Evolutionary conservation across 495 filamentous ascomycete genomes (phyloP).

Genomic region (Aspergillus saccharolyticus): DNA sequence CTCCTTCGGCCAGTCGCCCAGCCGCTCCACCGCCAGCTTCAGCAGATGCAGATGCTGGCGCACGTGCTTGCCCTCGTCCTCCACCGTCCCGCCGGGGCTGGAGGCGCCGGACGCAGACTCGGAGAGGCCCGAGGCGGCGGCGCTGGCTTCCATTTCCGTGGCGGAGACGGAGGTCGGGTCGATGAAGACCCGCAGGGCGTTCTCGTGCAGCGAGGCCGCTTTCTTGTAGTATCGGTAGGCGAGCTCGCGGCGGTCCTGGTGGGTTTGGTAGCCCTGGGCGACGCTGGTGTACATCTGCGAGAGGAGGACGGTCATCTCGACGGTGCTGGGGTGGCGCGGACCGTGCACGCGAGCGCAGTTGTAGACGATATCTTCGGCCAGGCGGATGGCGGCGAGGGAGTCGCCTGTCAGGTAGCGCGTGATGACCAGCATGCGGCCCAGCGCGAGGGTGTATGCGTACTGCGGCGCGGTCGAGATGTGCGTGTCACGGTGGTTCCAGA

Average conservation of each 20-base stretch:
- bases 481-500: slow-evolving; percentile 33
- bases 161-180: slow-evolving; percentile 24
- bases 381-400: slow-evolving; percentile 26
- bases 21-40: slow-evolving; percentile 35
- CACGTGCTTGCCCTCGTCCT: slow-evolving; percentile 27
- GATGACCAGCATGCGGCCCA: slow-evolving; percentile 35
- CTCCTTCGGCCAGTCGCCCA: slow-evolving; percentile 40
- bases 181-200: slow-evolving; percentile 30
- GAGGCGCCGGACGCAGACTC: slow-evolving; percentile 9
- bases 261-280: slow-evolving; percentile 28
- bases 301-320: slow-evolving; percentile 36
- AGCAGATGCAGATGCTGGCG: slow-evolving; percentile 35
- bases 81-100: slow-evolving; percentile 7
- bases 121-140: slow-evolving; percentile 10
- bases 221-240: slow-evolving; percentile 39
- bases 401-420: slow-evolving; percentile 34
- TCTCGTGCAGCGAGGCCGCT: slow-evolving; percentile 35
- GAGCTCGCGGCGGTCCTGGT: slow-evolving; percentile 30
- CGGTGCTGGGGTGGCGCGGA: slow-evolving; percentile 27
- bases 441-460: slow-evolving; percentile 24
- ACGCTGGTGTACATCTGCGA: slow-evolving; percentile 38
- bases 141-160: slow-evolving; percentile 18
- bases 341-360: slow-evolving; percentile 40
- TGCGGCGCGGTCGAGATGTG: slow-evolving; percentile 17
- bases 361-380: slow-evolving; percentile 40